Evolutionary conservation across 2,329 filamentous ascomycete species (phyloP), one percentile per base, ranked within the genome.

Genomic region (Lasiodiplodia theobromae): DNA sequence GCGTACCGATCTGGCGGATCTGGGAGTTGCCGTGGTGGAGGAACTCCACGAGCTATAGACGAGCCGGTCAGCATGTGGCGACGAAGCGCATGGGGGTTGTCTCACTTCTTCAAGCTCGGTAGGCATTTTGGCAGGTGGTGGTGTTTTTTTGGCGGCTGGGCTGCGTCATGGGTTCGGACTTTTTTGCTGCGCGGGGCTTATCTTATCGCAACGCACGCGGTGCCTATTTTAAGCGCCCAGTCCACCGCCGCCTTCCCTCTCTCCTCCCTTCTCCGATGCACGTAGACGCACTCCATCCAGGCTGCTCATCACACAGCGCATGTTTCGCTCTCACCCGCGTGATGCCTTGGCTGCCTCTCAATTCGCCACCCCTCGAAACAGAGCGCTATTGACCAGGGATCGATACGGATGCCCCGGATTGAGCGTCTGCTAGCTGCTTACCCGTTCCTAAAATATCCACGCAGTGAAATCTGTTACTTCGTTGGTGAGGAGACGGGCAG

Each of bases 1-100:
- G 64, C 81, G 74, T 82, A 92, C 90, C 90, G 73, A 95, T 86
- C 78, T 93, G 89, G 74, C 96, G 89, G 72, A 98, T 93, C 78
- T 97, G 92, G 52, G 93, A 93, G 78, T 96, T 97, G 70, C 92
- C 92, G 82, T 97, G 91, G 80, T 92, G 91, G 69, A 98, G 92
- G 81, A 98, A 97, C 78, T 94, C 93, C 70, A 97, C 93, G 66
- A 97, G 89, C 93, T 97, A 38, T 63, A 51, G 57, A 8, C 28
- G 21, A 11, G 38, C 4, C 10, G 23, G 31, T 53, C 44, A 53
- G 65, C 40, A 14, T 11, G 68, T 2, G 31, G 38, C 8, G 8
- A 69, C 28, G 23, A 18, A 2, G 37, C 25, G 25, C 2, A 1
- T 4, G 23, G 40, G 53, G 14, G 67, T 37, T n/a, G 49, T 44